Percentiles rank a stretch among this genome's conserved stretches.
Evolutionary conservation across 441 rosid genomes (phyloP).

Genomic region (Oxalis stricta): DNA sequence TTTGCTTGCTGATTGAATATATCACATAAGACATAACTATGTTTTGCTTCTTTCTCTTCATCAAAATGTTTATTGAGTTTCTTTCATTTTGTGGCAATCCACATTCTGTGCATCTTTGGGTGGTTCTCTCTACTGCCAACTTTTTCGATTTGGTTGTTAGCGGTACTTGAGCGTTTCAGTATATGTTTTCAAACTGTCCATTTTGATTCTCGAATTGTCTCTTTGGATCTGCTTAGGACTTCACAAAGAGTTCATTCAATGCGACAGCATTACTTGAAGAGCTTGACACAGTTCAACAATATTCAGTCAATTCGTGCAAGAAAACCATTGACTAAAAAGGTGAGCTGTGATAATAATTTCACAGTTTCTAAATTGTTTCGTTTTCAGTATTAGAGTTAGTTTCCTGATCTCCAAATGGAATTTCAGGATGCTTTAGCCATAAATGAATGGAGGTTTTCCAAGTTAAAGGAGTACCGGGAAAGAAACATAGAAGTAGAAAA

Average conservation of each 20-base stretch:
- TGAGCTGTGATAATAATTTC: conserved; percentile 7
- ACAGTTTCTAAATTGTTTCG: conserved; percentile 2
- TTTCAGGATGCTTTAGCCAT: conserved; percentile 75
- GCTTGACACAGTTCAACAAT: conserved; percentile 79
- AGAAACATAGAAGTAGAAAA: conserved; percentile 64
- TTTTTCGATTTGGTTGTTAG: not conserved
- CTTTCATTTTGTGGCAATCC: too few relatives aligned
- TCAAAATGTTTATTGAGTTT: not conserved
- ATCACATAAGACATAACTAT: not conserved
- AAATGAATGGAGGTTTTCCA: conserved; percentile 90
- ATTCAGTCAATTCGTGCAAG: conserved; percentile 57
- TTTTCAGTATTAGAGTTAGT: conserved; percentile 2
- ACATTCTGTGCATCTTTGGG: too few relatives aligned
- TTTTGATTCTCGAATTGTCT: conserved; percentile 8
- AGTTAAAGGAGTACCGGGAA: conserved; percentile 63
- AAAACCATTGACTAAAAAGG: conserved; percentile 83
- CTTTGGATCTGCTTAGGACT: conserved; percentile 32
- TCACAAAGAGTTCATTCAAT: conserved; percentile 55
- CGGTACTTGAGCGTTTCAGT: not conserved
- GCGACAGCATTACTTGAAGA: conserved; percentile 76
- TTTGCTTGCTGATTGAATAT: not conserved
- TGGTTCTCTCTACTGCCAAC: too few relatives aligned
- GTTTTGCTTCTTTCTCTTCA: not conserved
- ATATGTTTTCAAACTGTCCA: not conserved
- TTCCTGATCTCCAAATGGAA: conserved; percentile 10